Evolutionary conservation across 108 stramenopile species (phyloP), one percentile per base, ranked within the genome.

Genomic region (Aurantiochytrium sp.): DNA sequence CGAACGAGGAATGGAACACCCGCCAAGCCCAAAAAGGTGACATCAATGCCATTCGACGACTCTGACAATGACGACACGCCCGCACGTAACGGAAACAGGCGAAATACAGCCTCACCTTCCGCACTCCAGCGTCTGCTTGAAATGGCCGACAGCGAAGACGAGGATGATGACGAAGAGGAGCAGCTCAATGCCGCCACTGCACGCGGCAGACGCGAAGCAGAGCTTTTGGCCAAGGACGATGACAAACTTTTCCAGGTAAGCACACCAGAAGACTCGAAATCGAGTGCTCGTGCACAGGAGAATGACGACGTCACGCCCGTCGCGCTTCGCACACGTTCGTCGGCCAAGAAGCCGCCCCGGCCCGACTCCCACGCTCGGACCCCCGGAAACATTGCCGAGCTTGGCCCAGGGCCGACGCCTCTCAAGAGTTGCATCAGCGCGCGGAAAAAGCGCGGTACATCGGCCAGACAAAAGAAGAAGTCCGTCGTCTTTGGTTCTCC

Each of bases 401-500:
- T 57, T 16, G 55, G 55, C 8, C 55, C 55, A 16, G 14, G 8
- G 18, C 76, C 76, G 44, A 83, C 76, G 23, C 76, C 76, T 47
- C 76, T 83, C 3, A 83, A 83, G 51, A 83, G 76, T 23, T 83
- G 76, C 28, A 83, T 83, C 23, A 83, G 51, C 25, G 51, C 49
- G 43, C 76, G 76, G 12, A 83, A 83, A 45, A 83, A 83, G 76
- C 64, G 64, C 64, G 64, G 64, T 18, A 53, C 45, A 43, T 53
- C 45, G 49, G 49, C 49, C 64, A 28, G 35, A 35, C 35, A 35
- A 23, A 69, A 42, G 28, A 83, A 83, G 76, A 83, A 83, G 28
- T 53, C 76, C 12, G 76, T 83, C 4, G 76, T 53, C 51, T 83
- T 83, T 83, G 76, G 76, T 12, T 83, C 76, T 12, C 76, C 76